Conservation (phyloP, 2,329 filamentous ascomycete genomes). For the Fusarium tuaranense region DNA sequence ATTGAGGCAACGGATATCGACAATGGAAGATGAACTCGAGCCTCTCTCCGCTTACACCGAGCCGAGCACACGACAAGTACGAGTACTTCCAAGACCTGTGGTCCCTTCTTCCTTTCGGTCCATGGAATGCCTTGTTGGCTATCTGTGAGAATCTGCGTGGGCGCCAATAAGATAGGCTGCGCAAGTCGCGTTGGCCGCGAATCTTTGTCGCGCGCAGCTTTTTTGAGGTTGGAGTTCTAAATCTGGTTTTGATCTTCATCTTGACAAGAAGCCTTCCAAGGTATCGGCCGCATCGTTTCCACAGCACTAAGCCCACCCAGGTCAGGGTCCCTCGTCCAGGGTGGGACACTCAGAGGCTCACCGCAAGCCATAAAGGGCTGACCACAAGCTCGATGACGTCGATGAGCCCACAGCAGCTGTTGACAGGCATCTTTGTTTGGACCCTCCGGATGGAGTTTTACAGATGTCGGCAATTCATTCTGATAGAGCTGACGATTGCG, state of each 20-base stretch:
- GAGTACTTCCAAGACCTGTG: not conserved
- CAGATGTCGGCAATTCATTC: slow-evolving; percentile 31
- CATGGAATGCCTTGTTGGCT: slow-evolving; percentile 22
- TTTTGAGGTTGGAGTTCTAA: slow-evolving; percentile 21
- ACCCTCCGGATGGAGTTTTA: slow-evolving; percentile 4
- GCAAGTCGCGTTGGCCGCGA: slow-evolving; percentile 12
- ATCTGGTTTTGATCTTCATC: slow-evolving; percentile 41
- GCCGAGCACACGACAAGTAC: slow-evolving; percentile 1
- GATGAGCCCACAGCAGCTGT: slow-evolving; percentile 21
- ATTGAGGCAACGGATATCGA: not conserved
- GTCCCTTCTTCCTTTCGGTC: slow-evolving; percentile 19
- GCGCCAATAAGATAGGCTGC: slow-evolving; percentile 22
- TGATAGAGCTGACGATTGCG: slow-evolving; percentile 6
- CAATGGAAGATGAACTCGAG: not conserved
- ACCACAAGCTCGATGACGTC: slow-evolving; percentile 40
- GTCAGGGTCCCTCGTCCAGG: slow-evolving; percentile 26
- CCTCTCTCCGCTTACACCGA: slow-evolving; percentile 12
- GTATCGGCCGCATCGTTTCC: slow-evolving; percentile 27
- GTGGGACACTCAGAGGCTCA: slow-evolving; percentile 32
- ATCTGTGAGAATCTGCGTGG: slow-evolving; percentile 29
- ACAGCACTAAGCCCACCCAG: slow-evolving; percentile 33
- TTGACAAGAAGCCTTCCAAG: slow-evolving; percentile 37
- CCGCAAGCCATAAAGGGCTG: slow-evolving; percentile 32
- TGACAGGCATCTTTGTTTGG: slow-evolving; percentile 21
- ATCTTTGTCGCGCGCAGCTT: slow-evolving; percentile 3